Percentiles rank a stretch among this genome's conserved stretches.
Evolutionary conservation across 2,329 filamentous ascomycete genomes (phyloP).

Genomic region (Chaetomiaceae sp.): DNA sequence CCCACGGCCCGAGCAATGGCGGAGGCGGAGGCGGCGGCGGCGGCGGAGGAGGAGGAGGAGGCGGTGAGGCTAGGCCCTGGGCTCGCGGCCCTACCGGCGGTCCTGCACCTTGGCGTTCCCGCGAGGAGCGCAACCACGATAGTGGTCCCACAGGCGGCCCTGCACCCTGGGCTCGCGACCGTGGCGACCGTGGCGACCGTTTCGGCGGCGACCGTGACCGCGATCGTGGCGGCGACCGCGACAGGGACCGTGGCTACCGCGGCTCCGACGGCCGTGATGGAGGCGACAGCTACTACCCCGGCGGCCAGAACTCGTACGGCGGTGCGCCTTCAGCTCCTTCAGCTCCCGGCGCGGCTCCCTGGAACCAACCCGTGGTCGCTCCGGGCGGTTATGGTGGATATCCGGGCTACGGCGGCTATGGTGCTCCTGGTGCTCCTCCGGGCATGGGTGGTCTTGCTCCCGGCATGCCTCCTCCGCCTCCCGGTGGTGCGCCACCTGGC

Average conservation of each 20-base stretch:
- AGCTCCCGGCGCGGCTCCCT: slow-evolving; percentile 42
- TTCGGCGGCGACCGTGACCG: slow-evolving; percentile 29
- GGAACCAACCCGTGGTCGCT: slow-evolving; percentile 51
- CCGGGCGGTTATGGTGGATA: slow-evolving; percentile 55
- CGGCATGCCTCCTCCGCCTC: slow-evolving; percentile 27
- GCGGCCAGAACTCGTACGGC: slow-evolving; percentile 15
- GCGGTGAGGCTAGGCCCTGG: slow-evolving; percentile 73
- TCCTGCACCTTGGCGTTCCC: slow-evolving; percentile 71
- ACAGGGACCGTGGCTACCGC: slow-evolving; percentile 38
- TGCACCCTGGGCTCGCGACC: slow-evolving; percentile 54
- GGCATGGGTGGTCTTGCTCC: slow-evolving; percentile 42
- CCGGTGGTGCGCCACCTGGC: slow-evolving; percentile 44
- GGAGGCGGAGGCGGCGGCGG: slow-evolving; percentile 47
- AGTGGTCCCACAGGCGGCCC: slow-evolving; percentile 41
- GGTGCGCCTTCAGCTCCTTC: slow-evolving; percentile 20
- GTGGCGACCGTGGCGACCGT: slow-evolving; percentile 26
- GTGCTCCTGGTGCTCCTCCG: slow-evolving; percentile 51
- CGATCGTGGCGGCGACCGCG: slow-evolving; percentile 39
- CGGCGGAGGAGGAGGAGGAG: slow-evolving; percentile 47
- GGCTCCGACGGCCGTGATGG: slow-evolving; percentile 38
- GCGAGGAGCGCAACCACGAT: slow-evolving; percentile 49
- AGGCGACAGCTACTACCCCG: slow-evolving; percentile 15
- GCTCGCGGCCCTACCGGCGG: slow-evolving; percentile 79
- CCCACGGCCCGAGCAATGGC: slow-evolving; percentile 39
- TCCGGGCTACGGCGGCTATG: slow-evolving; percentile 45